phyloP scores from a whole-genome alignment of 108 stramenopile genomes.

The Asterionellopsis glacialis region DNA sequence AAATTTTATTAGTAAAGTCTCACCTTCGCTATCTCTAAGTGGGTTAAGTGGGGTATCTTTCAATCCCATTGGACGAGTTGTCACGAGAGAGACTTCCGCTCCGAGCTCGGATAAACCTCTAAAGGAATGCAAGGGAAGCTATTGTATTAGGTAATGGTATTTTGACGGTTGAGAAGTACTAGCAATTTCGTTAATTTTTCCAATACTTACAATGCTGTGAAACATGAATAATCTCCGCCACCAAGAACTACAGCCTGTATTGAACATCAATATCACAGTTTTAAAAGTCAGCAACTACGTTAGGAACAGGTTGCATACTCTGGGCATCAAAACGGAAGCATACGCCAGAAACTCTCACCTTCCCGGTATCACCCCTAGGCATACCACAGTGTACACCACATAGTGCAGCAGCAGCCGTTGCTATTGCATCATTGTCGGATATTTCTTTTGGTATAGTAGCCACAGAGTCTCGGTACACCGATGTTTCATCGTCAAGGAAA shows the following conservation, averaged over 20 bases:
- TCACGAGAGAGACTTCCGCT: constrained; percentile 53
- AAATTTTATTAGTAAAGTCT: not conserved
- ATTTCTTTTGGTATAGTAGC: constrained; percentile 48
- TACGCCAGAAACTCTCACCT: too few species aligned
- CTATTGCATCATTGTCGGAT: constrained; percentile 50
- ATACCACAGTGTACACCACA: constrained; percentile 60
- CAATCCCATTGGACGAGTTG: constrained; percentile 22
- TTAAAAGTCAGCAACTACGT: too few species aligned
- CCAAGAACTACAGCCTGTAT: constrained; percentile 63
- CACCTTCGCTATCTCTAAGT: constrained; percentile 3
- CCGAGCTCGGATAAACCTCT: constrained; percentile 59
- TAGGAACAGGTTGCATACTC: too few species aligned
- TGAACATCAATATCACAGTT: too few species aligned
- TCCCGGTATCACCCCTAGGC: constrained; percentile 37
- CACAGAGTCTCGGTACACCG: constrained; percentile 46
- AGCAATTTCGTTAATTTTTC: too few species aligned
- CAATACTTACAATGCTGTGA: constrained; percentile 55
- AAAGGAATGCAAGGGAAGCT: constrained; percentile 1
- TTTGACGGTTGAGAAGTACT: not conserved
- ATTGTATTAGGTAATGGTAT: not conserved
- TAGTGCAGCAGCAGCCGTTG: constrained; percentile 47
- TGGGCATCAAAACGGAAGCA: too few species aligned
- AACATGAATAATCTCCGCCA: constrained; percentile 62
- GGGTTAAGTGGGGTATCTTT: constrained; percentile 13
- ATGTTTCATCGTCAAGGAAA: constrained; percentile 4